Base-by-base conservation (phyloP, 345 rosid genomes). In the Pelargonium nanum region DNA sequence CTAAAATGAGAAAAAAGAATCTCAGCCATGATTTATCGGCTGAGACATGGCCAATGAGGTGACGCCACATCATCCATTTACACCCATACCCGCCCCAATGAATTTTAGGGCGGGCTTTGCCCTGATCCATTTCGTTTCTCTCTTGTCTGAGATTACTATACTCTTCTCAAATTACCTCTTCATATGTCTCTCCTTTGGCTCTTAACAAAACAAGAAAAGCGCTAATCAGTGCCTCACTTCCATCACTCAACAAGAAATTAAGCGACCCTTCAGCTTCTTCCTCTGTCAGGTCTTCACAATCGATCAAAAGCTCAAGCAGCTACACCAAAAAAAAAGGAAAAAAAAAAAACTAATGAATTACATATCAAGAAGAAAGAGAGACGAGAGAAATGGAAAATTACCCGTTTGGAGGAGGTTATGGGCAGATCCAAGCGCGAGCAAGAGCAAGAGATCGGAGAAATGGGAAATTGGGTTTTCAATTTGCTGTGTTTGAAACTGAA, bases 171-270 rank as follows among this genome's bases (percentile, higher is more conserved):
- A 74, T 83, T 66, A 87, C 95, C 71, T 94, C 97, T 66, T 88
- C 96, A 67, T 60, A 84, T 24, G 95, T 90, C 82, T 94, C 99
- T 54, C 97, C 97, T 79, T 90, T 94, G 68, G 97, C 95, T 75
- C 97, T 86, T 52, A 90, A 73, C 68, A 94, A 56, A 16, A 90
- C 96, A 26, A 94, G 81, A 58, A 88, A 94, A 26, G 96, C 99
- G 73, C 96, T 83, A 51, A 94, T 88, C 57, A 86, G 65, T 1
- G 74, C 79, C 77, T 94, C 97, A 22, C 72, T 75, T 28, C 77
- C 74, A 20, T 86, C 87, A 19, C 59, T 67, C 34, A 88, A 73
- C 72, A 90, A 71, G 57, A 72, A 82, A 55, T 94, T 72, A 15
- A 88, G 86, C 22, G 89, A 80, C 1, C 80, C 80, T 72, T 86